These are phyloP conservation scores for Dentipellis sp. DNA, from an alignment of 768 basidiomycete genomes.

Conservation along the genomic window DNA sequence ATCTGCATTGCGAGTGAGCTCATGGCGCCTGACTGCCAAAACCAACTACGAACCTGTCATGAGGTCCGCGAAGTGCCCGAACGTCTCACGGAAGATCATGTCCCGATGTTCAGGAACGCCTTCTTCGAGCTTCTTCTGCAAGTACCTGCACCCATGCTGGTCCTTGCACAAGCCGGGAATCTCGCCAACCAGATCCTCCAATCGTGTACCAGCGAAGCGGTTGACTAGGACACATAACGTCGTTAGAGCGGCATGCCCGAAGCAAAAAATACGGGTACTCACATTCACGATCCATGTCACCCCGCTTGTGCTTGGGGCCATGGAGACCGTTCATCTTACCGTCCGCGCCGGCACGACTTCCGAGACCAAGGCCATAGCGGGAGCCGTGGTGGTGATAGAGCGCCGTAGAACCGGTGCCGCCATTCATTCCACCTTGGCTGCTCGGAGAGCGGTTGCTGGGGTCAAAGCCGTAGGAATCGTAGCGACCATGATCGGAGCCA, in stretches of 20 bases:
- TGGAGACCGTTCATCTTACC: constrained; percentile 85
- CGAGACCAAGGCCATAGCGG: constrained; percentile 63
- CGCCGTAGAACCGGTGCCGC: constrained; percentile 57
- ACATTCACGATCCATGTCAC: constrained; percentile 87
- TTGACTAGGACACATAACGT: constrained; percentile 50
- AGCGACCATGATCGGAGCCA: constrained; percentile 41
- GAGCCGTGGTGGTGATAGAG: constrained; percentile 71
- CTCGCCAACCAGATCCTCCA: constrained; percentile 94
- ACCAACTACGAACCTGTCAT: constrained; percentile 71
- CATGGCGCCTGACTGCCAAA: neutral
- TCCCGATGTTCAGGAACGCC: constrained; percentile 92
- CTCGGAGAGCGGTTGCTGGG: constrained; percentile 15
- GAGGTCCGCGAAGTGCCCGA: constrained; percentile 92
- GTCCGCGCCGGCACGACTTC: constrained; percentile 46
- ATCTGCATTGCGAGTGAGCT: constrained; percentile 37
- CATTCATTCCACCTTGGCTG: constrained; percentile 17
- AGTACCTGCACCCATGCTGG: constrained; percentile 95
- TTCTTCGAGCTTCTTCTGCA: constrained; percentile 99
- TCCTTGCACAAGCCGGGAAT: constrained; percentile 94
- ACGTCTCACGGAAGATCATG: constrained; percentile 99
- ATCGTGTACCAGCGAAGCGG: constrained; percentile 89
- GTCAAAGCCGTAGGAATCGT: constrained; percentile 52
- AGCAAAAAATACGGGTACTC: constrained; percentile 17
- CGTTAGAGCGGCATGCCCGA: neutral
- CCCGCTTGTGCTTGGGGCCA: constrained; percentile 91